Evolutionary conservation across 495 filamentous ascomycete species (phyloP).

Genomic region (Hypoxylon lienhwacheense): DNA sequence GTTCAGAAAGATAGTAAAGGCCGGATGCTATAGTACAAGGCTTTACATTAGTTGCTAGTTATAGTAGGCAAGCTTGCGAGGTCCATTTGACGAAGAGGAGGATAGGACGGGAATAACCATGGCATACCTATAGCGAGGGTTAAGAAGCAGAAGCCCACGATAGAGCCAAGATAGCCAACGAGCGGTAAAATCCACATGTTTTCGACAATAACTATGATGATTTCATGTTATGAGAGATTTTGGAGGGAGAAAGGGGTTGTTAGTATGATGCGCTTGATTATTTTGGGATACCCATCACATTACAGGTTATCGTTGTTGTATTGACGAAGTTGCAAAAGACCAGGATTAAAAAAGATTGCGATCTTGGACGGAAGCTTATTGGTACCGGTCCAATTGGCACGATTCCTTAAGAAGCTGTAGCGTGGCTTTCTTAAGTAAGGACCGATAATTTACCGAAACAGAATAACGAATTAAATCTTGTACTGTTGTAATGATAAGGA

Average conservation of each 20-base stretch:
- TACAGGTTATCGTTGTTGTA: too few species aligned
- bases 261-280: constrained; percentile 11
- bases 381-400: background rate
- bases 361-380: background rate
- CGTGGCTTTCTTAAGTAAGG: constrained; percentile 26
- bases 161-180: constrained; percentile 83
- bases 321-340: background rate
- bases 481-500: too few species aligned
- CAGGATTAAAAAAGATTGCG: too few species aligned
- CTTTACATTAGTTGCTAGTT: constrained; percentile 12
- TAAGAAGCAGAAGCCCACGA: constrained; percentile 88
- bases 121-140: constrained; percentile 85
- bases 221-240: constrained; percentile 18
- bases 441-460: constrained; percentile 14
- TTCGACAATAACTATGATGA: constrained; percentile 7
- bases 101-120: too few species aligned
- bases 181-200: constrained; percentile 91
- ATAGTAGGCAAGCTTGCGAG: background rate
- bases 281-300: background rate
- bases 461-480: too few species aligned
- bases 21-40: constrained; percentile 69
- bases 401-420: constrained; percentile 6
- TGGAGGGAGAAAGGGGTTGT: constrained; percentile 4
- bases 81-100: background rate
- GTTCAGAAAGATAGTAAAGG: constrained; percentile 95